Base-by-base conservation (phyloP, 768 basidiomycete genomes). In the Tremella fuciformis region DNA sequence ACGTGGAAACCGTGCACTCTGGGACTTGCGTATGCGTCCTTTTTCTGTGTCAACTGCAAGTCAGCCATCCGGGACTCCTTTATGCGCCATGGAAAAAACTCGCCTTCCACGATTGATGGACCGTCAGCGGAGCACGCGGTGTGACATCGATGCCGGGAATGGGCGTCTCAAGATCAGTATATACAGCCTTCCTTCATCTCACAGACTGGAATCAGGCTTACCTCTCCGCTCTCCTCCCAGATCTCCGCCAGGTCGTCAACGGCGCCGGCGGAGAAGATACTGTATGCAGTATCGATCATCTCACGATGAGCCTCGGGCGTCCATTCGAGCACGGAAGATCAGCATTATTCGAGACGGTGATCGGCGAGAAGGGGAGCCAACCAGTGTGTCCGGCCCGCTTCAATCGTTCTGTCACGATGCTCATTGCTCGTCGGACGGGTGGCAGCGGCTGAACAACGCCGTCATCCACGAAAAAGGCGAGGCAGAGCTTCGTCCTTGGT, bases 1-100 rank as follows among this genome's bases (percentile, higher is more conserved):
- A 2, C 24, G 13, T 15, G 13, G 11, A 25, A 18, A 4, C 16
- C 18, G 15, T 46, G 15, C 4, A 46, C 42, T 6, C 22, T 8
- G 18, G 16, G 22, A 46, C 49, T 50, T 29, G n/a, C 21, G 22
- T 18, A 25, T 6, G 16, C 26, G 21, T 22, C 25, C 22, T 25
- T 22, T 19, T 29, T 50, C 49, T 50, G 18, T 19, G n/a, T 25
- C n/a, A 50, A 25, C 49, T 50, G 49, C 49, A n/a, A 50, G 49
- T 25, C 29, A 34, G 29, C 29, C n/a, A n/a, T n/a, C n/a, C n/a
- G n/a, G n/a, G n/a, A n/a, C n/a, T n/a, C n/a, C n/a, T n/a, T n/a
- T n/a, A n/a, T n/a, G n/a, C n/a, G n/a, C n/a, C n/a, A 34, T 6
- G 29, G 29, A 4, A 34, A 34, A 34, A 34, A 34, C 11, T 34